Evolutionary conservation across 1,284 basidiomycete species (phyloP), one percentile per base, ranked within the genome.

Genomic region (Meripilus lineatus): DNA sequence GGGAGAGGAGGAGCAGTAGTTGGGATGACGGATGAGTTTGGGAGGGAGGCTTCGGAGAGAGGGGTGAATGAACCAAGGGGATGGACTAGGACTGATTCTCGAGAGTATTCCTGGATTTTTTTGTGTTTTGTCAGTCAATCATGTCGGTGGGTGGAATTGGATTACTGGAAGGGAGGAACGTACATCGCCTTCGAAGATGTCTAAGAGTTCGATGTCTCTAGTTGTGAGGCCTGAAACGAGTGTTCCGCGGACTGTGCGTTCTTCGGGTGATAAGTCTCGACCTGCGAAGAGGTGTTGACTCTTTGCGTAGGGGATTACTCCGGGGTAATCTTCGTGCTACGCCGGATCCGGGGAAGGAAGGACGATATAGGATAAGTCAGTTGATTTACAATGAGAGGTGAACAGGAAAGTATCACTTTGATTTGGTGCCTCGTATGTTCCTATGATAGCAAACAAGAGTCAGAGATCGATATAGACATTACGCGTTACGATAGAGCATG

Each of bases 161-260:
- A 24, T 34, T 23, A 17, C 34, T 36, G 32, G 36, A 15, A 14
- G 15, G 8, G 18, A 7, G 28, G 38, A 17, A 73, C 84, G 61
- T 57, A 91, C 91, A 43, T 75, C 58, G 14, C 87, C 89, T 64
- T 94, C 92, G 50, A 93, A 94, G 5, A 72, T 51, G 60, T 93
- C 89, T 3, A 89, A 63, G 3, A 74, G 64, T 3, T 54, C 55
- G 1, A 92, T 66, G 53, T 93, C 89, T 14, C 56, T 37, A 7
- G 63, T 57, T 0, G 72, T 77, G 37, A 92, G 66, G 1, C 89
- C 88, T 0, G 61, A 61, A 3, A 91, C 84, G 24, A 89, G 58
- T 6, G 79, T 83, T 2, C 90, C 90, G 38, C 81, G 74, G 0
- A 90, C 85, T 26, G 66, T 74, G 40, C 67, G 61, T 43, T 81